Percentiles rank a stretch among this genome's conserved stretches.
These are phyloP conservation scores for Camellia sinensis DNA, from an alignment of 148 eudicot species.

Conservation along the genomic window DNA sequence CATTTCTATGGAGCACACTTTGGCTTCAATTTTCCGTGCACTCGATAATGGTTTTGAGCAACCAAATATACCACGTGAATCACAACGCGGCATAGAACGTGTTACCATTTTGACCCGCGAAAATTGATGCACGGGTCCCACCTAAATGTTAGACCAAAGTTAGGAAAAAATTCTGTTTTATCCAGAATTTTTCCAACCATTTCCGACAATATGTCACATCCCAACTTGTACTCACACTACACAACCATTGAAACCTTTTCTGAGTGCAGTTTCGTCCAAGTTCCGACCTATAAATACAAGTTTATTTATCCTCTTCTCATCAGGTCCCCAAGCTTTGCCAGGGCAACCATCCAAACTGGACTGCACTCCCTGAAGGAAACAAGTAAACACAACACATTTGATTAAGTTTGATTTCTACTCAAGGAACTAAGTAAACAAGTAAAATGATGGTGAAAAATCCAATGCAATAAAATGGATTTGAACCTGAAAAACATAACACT, in stretches of 20 bases:
- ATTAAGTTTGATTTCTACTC: not conserved
- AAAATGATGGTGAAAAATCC: not conserved
- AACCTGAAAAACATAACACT: slow-evolving; percentile 86
- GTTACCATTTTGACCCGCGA: no score
- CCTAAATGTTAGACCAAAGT: no score
- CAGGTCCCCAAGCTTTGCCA: slow-evolving; percentile 77
- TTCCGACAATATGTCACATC: not conserved
- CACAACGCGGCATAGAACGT: no score
- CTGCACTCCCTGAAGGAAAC: slow-evolving; percentile 75
- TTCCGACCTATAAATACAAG: slow-evolving; percentile 84
- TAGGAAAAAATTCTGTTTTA: no score
- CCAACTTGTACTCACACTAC: slow-evolving; percentile 30
- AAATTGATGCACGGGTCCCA: no score
- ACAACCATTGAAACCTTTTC: slow-evolving; percentile 90
- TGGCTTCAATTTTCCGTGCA: no score
- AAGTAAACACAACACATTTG: not conserved
- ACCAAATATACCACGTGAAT: no score
- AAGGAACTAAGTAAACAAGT: no score
- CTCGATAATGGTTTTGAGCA: no score
- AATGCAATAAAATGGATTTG: not conserved
- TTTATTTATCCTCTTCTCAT: slow-evolving; percentile 78
- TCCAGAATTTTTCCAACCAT: no score
- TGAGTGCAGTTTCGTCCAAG: slow-evolving; percentile 71
- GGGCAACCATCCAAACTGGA: slow-evolving; percentile 81
- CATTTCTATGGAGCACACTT: no score